Conservation (phyloP, 2,329 filamentous ascomycete species). For the Penicillium olsonii region DNA sequence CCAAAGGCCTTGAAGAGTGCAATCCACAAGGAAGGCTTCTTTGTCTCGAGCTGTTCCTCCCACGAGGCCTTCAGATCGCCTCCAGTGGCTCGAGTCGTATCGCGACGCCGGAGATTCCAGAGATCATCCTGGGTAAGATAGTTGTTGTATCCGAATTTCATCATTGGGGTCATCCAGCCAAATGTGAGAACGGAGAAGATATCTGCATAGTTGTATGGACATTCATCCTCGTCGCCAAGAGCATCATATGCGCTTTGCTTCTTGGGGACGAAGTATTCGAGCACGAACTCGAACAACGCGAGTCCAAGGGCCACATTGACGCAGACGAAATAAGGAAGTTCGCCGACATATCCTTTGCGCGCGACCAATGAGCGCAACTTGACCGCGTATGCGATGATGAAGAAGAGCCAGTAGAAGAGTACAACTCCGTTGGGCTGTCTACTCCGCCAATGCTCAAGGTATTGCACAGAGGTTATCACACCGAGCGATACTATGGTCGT, state of each 20-base stretch:
- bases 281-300: conserved; percentile 67
- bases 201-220: conserved; percentile 82
- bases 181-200: conserved; percentile 94
- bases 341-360: conserved; percentile 68
- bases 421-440: conserved; percentile 84
- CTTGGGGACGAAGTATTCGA: conserved; percentile 89
- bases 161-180: conserved; percentile 98
- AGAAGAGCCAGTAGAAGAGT: conserved; percentile 88
- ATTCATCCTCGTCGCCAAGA: conserved; percentile 66
- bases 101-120: conserved; percentile 82
- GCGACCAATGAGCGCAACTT: conserved; percentile 85
- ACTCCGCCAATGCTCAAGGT: conserved; percentile 80
- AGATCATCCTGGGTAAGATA: conserved; percentile 93
- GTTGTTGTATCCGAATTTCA: conserved; percentile 90
- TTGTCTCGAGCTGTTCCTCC: conserved; percentile 70
- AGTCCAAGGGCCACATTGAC: conserved; percentile 73
- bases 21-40: conserved; percentile 81
- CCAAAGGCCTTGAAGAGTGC: conserved; percentile 83
- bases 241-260: conserved; percentile 69
- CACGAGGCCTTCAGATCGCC: conserved; percentile 72
- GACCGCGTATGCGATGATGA: conserved; percentile 74
- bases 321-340: conserved; percentile 73
- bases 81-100: conserved; percentile 76
- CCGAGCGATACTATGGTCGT: conserved; percentile 70
- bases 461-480: conserved; percentile 78